Conservation (phyloP, 2,329 filamentous ascomycete species). For the Xylariaceae sp. region DNA sequence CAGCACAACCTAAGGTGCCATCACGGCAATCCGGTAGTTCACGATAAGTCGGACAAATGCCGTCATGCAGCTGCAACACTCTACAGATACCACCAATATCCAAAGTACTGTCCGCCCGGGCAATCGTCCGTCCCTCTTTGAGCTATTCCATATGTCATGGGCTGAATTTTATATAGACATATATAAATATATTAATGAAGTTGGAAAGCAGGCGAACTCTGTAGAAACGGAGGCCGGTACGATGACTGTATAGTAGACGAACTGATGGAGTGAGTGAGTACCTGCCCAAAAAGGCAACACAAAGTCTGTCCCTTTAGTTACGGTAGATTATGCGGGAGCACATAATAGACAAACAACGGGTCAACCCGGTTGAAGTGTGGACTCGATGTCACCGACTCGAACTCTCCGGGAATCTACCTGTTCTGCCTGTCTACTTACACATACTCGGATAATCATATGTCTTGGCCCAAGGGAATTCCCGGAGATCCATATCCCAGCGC, state of each 20-base stretch:
- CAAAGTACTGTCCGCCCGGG: conserved; percentile 10
- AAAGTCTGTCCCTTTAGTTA: too few relatives aligned
- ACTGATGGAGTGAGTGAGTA: background rate
- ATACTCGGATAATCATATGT: background rate
- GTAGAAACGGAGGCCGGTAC: too few relatives aligned
- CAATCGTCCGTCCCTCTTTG: background rate
- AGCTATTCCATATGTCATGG: background rate
- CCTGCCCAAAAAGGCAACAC: background rate
- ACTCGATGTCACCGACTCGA: too few relatives aligned
- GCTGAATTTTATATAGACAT: background rate
- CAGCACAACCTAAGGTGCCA: background rate
- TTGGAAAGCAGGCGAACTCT: too few relatives aligned
- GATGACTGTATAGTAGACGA: too few relatives aligned
- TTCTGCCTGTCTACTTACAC: too few relatives aligned
- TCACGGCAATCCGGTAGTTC: conserved; percentile 17
- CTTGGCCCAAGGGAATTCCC: background rate
- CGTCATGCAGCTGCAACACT: conserved; percentile 8
- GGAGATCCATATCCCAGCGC: background rate
- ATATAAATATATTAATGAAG: too few relatives aligned
- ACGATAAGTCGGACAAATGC: conserved; percentile 18
- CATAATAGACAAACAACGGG: background rate
- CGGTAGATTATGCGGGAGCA: background rate
- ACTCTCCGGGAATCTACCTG: background rate
- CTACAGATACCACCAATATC: conserved; percentile 7
- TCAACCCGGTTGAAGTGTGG: conserved; percentile 4